Conservation (phyloP, 495 filamentous ascomycete genomes). For the Neurospora sp. region DNA sequence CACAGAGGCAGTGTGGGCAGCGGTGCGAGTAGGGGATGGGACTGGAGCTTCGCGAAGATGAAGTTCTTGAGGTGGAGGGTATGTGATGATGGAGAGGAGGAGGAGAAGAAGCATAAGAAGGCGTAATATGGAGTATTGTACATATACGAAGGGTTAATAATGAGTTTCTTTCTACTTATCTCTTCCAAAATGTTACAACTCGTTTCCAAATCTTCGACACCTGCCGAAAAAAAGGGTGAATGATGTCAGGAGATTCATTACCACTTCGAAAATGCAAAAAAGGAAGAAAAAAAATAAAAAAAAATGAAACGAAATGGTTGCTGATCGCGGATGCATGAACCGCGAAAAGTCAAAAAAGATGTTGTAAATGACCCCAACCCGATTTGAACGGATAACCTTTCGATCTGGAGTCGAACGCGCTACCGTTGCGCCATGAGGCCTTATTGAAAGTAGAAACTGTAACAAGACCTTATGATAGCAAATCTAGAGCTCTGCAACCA, state of each 20-base stretch:
- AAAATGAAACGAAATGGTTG: background rate
- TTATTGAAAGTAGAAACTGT: fast-evolving
- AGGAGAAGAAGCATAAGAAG: background rate
- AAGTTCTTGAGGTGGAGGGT: background rate
- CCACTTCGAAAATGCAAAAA: background rate
- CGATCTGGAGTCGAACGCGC: conserved; percentile 38
- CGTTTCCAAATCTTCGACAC: background rate
- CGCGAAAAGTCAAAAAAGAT: background rate
- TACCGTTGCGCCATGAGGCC: conserved; percentile 27
- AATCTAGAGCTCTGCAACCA: background rate
- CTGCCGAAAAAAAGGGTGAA: background rate
- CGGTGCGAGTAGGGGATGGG: background rate
- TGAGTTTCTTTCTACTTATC: background rate
- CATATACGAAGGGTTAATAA: background rate
- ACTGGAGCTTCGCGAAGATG: background rate
- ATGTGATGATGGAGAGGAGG: background rate
- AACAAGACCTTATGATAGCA: fast-evolving
- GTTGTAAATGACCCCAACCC: conserved; percentile 7
- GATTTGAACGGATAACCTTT: conserved; percentile 36
- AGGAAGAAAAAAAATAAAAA: background rate
- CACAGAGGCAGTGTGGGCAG: background rate
- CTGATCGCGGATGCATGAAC: background rate
- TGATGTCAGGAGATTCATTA: background rate
- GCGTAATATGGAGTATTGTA: background rate
- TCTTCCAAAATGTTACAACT: background rate